These are phyloP conservation scores for Plasmopara muralis DNA, from an alignment of 352 stramenopile genomes.

Conservation along the genomic window DNA sequence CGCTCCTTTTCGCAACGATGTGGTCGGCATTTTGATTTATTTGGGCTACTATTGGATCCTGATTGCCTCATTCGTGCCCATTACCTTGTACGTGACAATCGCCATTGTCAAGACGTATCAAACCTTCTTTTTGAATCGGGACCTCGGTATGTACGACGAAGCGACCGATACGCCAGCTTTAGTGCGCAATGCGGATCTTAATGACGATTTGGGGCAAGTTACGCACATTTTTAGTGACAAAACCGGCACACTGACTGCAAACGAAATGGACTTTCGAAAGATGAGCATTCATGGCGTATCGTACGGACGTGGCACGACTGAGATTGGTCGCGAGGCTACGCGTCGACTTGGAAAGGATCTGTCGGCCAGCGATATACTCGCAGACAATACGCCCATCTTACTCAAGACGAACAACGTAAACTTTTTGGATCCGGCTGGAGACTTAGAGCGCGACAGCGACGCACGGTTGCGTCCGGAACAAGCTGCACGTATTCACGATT, in stretches of 20 bases:
- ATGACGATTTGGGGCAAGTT: slow-evolving; percentile 83
- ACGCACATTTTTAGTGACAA: slow-evolving; percentile 88
- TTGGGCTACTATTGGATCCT: slow-evolving; percentile 87
- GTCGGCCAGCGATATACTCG: slow-evolving; percentile 66
- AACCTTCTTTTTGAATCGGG: slow-evolving; percentile 78
- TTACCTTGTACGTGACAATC: slow-evolving; percentile 86
- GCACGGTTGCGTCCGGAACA: slow-evolving; percentile 38
- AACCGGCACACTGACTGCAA: slow-evolving; percentile 77
- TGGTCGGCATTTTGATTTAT: slow-evolving; percentile 68
- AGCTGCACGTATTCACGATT: slow-evolving; percentile 68
- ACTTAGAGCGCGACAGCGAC: slow-evolving; percentile 54
- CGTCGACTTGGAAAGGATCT: slow-evolving; percentile 65
- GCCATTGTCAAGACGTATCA: slow-evolving; percentile 85
- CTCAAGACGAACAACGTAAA: slow-evolving; percentile 67
- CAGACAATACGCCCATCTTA: slow-evolving; percentile 50
- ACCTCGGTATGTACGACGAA: slow-evolving; percentile 84
- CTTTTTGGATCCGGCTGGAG: slow-evolving; percentile 69
- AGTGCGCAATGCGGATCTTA: slow-evolving; percentile 79
- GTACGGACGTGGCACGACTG: slow-evolving; percentile 75
- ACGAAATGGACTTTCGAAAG: slow-evolving; percentile 87
- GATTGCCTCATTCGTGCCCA: slow-evolving; percentile 83
- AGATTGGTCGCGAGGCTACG: slow-evolving; percentile 75
- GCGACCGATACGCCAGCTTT: slow-evolving; percentile 69
- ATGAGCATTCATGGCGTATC: slow-evolving; percentile 80
- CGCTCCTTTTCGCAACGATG: slow-evolving; percentile 62